These are phyloP conservation scores for Cyclotella sp. DNA, from an alignment of 108 stramenopile genomes.

Conservation along the genomic window DNA sequence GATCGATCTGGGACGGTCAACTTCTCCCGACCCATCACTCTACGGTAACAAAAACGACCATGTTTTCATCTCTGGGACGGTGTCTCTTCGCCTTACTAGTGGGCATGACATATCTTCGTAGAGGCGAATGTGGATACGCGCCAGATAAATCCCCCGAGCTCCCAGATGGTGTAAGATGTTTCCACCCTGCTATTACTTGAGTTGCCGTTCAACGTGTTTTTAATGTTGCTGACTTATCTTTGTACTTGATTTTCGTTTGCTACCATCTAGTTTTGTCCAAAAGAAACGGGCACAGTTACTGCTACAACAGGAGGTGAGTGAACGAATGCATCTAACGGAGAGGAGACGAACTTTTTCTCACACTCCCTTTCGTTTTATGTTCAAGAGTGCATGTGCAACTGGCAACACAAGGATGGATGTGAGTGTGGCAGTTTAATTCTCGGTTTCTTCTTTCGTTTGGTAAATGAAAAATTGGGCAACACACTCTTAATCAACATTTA, in stretches of 20 bases:
- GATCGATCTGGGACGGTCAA: too few species aligned
- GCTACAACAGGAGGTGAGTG: conserved; percentile 81
- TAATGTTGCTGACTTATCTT: neutral
- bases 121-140: conserved; percentile 9
- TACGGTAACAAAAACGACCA: too few species aligned
- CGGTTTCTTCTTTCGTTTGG: too few species aligned
- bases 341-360: neutral
- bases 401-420: conserved; percentile 83
- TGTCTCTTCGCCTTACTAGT: neutral
- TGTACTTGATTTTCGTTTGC: neutral
- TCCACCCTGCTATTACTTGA: neutral
- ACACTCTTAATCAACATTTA: neutral
- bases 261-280: conserved; percentile 59
- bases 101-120: neutral
- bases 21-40: too few species aligned
- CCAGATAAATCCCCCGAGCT: conserved; percentile 22
- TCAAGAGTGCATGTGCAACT: conserved; percentile 89
- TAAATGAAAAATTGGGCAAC: neutral
- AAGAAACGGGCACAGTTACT: conserved; percentile 72
- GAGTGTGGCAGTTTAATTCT: neutral
- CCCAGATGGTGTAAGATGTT: conserved; percentile 21
- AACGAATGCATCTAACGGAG: neutral
- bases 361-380: neutral
- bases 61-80: too few species aligned
- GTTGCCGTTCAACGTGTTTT: neutral